Conservation (phyloP, 768 basidiomycete species). For the Leccinum broughii region DNA sequence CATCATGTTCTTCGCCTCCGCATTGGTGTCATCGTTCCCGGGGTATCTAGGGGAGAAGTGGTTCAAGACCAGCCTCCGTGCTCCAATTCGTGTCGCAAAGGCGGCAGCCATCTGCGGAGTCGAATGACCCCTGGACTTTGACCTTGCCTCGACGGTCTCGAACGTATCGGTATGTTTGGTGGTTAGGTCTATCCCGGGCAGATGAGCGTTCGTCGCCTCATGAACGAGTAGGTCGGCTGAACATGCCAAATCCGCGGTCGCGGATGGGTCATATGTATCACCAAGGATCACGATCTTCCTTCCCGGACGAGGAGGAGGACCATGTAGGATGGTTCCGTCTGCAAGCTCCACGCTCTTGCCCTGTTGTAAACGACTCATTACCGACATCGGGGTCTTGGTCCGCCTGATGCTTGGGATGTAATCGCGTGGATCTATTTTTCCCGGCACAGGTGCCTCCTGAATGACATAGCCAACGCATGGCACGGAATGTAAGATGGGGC, state of each 20-base stretch:
- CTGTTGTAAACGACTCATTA: constrained; percentile 64
- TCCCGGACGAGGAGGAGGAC: constrained; percentile 64
- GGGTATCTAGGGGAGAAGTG: constrained; percentile 85
- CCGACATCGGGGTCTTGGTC: constrained; percentile 66
- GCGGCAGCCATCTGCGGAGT: constrained; percentile 89
- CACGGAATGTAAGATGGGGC: constrained; percentile 77
- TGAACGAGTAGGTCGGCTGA: constrained; percentile 78
- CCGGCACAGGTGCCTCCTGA: constrained; percentile 66
- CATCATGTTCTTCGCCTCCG: constrained; percentile 57
- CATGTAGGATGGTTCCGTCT: constrained; percentile 72
- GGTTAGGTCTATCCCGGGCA: constrained; percentile 60
- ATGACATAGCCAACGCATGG: constrained; percentile 82
- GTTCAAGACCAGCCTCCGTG: constrained; percentile 69
- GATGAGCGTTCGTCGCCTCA: constrained; percentile 87
- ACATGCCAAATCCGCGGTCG: constrained; percentile 57
- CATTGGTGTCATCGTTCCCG: constrained; percentile 56
- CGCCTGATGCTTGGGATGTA: constrained; percentile 71
- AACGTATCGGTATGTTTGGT: constrained; percentile 65
- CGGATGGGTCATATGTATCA: constrained; percentile 81
- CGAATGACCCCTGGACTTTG: constrained; percentile 82
- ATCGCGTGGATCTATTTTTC: constrained; percentile 69
- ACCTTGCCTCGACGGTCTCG: constrained; percentile 57
- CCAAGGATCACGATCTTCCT: constrained; percentile 82
- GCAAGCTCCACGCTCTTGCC: constrained; percentile 62
- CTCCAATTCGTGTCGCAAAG: constrained; percentile 68